A percentile compares a stretch with the other conserved stretches of the same genome.
These are phyloP conservation scores for Alternaria panax DNA, from an alignment of 2,329 filamentous ascomycete species.

Conservation along the genomic window DNA sequence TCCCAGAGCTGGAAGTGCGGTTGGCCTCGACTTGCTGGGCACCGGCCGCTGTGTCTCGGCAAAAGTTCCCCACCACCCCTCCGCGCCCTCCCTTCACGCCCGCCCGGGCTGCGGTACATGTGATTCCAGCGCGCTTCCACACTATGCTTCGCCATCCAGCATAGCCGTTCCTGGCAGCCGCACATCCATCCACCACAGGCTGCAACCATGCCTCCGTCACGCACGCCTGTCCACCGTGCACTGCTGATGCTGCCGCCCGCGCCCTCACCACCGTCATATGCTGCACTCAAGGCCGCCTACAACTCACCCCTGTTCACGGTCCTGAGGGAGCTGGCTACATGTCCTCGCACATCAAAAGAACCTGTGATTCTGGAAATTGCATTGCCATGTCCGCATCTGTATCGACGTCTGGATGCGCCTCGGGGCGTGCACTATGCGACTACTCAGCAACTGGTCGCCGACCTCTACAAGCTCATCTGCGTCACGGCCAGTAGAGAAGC, in stretches of 20 bases:
- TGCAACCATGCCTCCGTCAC: constrained; percentile 39
- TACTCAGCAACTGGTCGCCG: constrained; percentile 77
- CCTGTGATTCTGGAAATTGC: constrained; percentile 64
- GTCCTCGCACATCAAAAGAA: constrained; percentile 37
- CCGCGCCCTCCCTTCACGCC: constrained; percentile 11
- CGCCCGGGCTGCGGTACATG: not conserved
- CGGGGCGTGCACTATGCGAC: constrained; percentile 68
- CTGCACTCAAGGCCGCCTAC: constrained; percentile 54
- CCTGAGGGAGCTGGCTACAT: constrained; percentile 50
- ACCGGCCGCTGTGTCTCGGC: constrained; percentile 17
- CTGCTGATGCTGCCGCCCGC: constrained; percentile 57
- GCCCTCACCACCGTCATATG: constrained; percentile 50
- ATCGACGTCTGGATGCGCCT: constrained; percentile 58
- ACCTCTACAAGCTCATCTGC: constrained; percentile 79
- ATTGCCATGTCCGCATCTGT: constrained; percentile 68
- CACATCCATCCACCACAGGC: not conserved
- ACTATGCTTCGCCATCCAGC: not conserved
- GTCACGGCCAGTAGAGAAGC: constrained; percentile 70
- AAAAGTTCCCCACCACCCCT: constrained; percentile 19
- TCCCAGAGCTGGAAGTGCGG: constrained; percentile 10
- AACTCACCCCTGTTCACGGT: constrained; percentile 52
- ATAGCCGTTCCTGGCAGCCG: not conserved
- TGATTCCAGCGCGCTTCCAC: not conserved
- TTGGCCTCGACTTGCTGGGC: constrained; percentile 11
- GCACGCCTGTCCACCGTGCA: constrained; percentile 28